phyloP scores from a whole-genome alignment of 2,329 filamentous ascomycete genomes.

The Phyllosticta capitalensis region DNA sequence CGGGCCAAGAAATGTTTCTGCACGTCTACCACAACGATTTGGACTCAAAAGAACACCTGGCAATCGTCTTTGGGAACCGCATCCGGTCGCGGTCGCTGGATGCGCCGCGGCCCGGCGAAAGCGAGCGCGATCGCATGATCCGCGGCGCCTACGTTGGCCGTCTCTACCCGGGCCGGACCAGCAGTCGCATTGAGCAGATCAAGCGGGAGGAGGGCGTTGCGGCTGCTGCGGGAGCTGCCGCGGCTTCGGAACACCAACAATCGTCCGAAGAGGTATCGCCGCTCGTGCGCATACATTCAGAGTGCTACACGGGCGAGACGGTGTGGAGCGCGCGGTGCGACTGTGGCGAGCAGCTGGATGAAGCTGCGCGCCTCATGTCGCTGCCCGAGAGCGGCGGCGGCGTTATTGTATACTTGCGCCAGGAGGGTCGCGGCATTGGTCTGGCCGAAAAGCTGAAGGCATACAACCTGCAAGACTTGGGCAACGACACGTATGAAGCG shows the following conservation, averaged over 20 bases:
- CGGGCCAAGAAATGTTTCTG: slow-evolving; percentile 90
- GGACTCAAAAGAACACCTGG: slow-evolving; percentile 91
- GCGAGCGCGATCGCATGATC: slow-evolving; percentile 85
- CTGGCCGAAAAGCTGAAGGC: slow-evolving; percentile 94
- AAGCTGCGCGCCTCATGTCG: slow-evolving; percentile 89
- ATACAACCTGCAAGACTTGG: slow-evolving; percentile 93
- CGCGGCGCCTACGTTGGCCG: slow-evolving; percentile 85
- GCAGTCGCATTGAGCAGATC: slow-evolving; percentile 54
- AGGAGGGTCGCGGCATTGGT: slow-evolving; percentile 93
- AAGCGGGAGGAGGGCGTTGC: slow-evolving; percentile 14
- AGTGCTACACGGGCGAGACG: slow-evolving; percentile 97
- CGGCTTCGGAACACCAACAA: neutral
- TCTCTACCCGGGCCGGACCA: slow-evolving; percentile 74
- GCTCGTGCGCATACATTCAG: slow-evolving; percentile 88
- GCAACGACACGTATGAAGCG: slow-evolving; percentile 94
- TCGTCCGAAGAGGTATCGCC: slow-evolving; percentile 42
- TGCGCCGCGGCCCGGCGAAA: slow-evolving; percentile 63
- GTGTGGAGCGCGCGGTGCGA: slow-evolving; percentile 97
- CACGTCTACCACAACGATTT: slow-evolving; percentile 89
- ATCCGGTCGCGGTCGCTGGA: slow-evolving; percentile 68
- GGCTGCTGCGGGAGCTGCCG: neutral
- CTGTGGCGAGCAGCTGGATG: slow-evolving; percentile 94
- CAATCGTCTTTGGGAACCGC: slow-evolving; percentile 86
- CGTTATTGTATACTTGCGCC: slow-evolving; percentile 89
- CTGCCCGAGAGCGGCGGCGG: slow-evolving; percentile 59